Conservation (phyloP, 805 yeast species). For the Candida ascalaphidarum region DNA sequence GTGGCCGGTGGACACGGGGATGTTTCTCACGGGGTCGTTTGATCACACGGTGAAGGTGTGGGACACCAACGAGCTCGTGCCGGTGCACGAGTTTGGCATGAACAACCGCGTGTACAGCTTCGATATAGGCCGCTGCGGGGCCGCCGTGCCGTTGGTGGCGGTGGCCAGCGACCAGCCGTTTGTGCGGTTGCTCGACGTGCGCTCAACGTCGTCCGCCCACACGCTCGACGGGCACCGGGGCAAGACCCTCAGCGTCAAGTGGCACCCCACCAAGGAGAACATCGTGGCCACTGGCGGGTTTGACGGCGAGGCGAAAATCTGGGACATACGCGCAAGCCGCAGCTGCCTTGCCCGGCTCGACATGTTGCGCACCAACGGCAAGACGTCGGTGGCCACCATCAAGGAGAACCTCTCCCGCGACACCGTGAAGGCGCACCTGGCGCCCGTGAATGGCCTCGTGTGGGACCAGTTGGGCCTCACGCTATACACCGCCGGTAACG, state of each 20-base stretch:
- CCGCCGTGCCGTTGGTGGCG: conserved; percentile 46
- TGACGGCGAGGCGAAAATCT: conserved; percentile 71
- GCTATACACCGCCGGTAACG: conserved; percentile 64
- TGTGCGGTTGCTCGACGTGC: conserved; percentile 61
- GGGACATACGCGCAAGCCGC: conserved; percentile 75
- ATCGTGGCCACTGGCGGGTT: conserved; percentile 72
- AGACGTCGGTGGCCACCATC: conserved; percentile 4
- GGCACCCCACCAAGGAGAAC: conserved; percentile 63
- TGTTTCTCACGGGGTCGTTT: conserved; percentile 76
- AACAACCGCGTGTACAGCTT: conserved; percentile 57
- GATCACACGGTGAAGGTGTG: conserved; percentile 72
- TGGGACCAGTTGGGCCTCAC: conserved; percentile 66
- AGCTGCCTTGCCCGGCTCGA: conserved; percentile 61
- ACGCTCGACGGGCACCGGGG: conserved; percentile 57
- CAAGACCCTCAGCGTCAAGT: conserved; percentile 49
- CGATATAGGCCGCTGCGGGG: conserved; percentile 43
- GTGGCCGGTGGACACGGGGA: conserved; percentile 87
- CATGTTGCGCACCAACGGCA: conserved; percentile 34
- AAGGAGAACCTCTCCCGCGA: conserved; percentile 19
- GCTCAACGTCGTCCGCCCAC: conserved; percentile 68
- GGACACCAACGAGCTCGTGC: conserved; percentile 64
- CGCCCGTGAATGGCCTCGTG: conserved; percentile 67
- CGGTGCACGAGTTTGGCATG: conserved; percentile 59
- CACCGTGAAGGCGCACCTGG: conserved; percentile 60
- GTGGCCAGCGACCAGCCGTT: conserved; percentile 65